Base-by-base conservation (phyloP, 23 red algal species). In the Gracilaria gracilis region DNA sequence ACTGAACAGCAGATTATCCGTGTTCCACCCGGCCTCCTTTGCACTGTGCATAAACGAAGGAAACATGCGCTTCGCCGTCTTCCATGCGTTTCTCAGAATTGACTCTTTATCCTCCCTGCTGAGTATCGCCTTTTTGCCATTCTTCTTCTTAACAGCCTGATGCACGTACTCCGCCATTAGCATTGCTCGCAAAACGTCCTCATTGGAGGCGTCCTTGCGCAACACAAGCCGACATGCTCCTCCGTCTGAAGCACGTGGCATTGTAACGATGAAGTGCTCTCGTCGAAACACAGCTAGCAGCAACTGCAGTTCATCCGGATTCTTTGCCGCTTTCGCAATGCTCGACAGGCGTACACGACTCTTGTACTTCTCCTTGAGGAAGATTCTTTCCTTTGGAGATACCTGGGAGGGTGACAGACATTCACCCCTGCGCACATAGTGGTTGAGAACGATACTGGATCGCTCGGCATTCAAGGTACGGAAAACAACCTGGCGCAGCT, bases 391-490 rank as follows among this genome's bases (percentile, higher is more conserved):
- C 33, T 74, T 61, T 13, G 75, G 85, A 49, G 91, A 95, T 29
- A 98, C 96, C 34, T 91, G 85, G 11, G 85, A 80, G 21, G 96
- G 96, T 39, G 85, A 33, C 13, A 93, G 62, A 59, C 94, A 84
- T 35, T 50, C 40, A 25, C 96, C 96, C 59, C 67, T 80, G 27
- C 79, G n/a, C 44, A 98, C 49, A 44, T 95, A 96, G 65, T 95
- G 79, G 24, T 94, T 93, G 4, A 99, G 77, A 50, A 96, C 79
- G 62, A 99, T 88, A 28, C 84, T 83, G 25, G 94, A 74, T 54
- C 97, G 97, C 55, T 99, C 89, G n/a, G 91, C 88, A 75, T 99
- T 99, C 58, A 99, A 61, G 28, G 93, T 96, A 14, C 97, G 93
- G 75, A 99, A 99, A 38, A 95, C 94, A 49, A 99, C 93, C 47